Evolutionary conservation across 257 asterid genomes (phyloP), one percentile per base, ranked within the genome.

Genomic region (Phtheirospermum japonicum): DNA sequence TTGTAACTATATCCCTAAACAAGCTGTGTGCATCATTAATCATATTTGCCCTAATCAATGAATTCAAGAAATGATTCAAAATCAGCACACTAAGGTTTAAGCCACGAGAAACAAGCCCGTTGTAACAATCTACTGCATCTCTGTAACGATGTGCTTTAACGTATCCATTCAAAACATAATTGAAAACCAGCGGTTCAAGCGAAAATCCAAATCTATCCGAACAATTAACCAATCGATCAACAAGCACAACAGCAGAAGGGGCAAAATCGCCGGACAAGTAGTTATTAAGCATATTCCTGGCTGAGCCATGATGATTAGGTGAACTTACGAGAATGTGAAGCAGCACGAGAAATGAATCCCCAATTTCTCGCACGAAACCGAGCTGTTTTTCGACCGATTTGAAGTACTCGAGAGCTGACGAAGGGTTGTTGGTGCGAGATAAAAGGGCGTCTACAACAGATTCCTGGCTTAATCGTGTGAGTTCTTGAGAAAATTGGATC

Each of bases 281-380:
- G 39, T 74, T 61, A 61, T 70, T 63, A 56, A 90, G 67, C 57
- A 87, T 69, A 20, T 63, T 66, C 48, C 79, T 69, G 45, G 84
- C 87, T 9, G 43, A 51, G 16, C 14, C 26, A n/a, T 51, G 71
- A 71, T 82, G 83, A 30, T 49, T 14, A 1, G 68, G 68, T 63
- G 81, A 81, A 73, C 78, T 77, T 58, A 78, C 80, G 63, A 88
- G 83, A 69, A 91, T 91, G 71, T 84, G 89, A 50, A 88, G 73
- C 73, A 91, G 72, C 67, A 88, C 78, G 74, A 79, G 76, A 59
- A 86, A 78, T 43, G 88, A 81, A 23, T 78, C 94, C 50, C 83
- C 77, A 11, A 65, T 57, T 43, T 77, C 80, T 30, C 73, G 79
- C 26, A 73, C 43, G 65, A 79, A 76, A n/a, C 83, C 82, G 4